Evolutionary conservation across 1,284 basidiomycete genomes (phyloP).

Genomic region (Golubevia pallescens): DNA sequence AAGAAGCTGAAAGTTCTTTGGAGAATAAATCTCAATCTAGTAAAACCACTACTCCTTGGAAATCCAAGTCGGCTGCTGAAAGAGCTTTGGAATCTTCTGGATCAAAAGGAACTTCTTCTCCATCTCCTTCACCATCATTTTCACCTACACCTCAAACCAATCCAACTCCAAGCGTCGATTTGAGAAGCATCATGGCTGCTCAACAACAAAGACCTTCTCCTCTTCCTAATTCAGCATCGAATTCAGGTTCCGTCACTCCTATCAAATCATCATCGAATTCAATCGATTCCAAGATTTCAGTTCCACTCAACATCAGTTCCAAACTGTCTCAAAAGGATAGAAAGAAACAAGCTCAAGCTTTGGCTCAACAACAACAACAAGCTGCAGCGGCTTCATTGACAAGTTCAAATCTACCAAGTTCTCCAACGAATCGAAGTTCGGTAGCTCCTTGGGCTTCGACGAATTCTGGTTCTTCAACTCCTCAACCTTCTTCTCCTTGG

Average conservation of each 20-base stretch:
- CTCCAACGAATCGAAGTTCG: constrained; percentile 13
- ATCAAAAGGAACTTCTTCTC: neutral
- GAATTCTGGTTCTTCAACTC: constrained; percentile 17
- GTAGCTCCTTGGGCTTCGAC: constrained; percentile 4
- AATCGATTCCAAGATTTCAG: constrained; percentile 15
- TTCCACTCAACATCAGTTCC: constrained; percentile 25
- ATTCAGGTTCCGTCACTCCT: neutral
- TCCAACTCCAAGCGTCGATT: constrained; percentile 11
- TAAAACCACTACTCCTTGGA: constrained; percentile 20
- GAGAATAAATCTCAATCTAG: constrained; percentile 2
- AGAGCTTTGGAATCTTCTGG: constrained; percentile 2
- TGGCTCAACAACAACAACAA: constrained; percentile 16
- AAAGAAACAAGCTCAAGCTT: constrained; percentile 39
- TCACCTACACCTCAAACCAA: constrained; percentile 4
- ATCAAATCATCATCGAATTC: constrained; percentile 2
- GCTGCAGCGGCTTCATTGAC: constrained; percentile 16
- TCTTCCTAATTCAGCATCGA: neutral
- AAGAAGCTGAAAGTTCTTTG: constrained; percentile 10
- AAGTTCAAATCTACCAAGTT: constrained; percentile 7
- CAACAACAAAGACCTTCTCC: constrained; percentile 19
- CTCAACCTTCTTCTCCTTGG: neutral
- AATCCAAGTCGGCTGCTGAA: constrained; percentile 33
- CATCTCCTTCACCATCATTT: neutral
- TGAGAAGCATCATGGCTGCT: constrained; percentile 46
- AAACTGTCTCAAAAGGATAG: constrained; percentile 56